These are phyloP conservation scores for Coprinopsis marcescibilis DNA, from an alignment of 768 basidiomycete species.

Conservation along the genomic window DNA sequence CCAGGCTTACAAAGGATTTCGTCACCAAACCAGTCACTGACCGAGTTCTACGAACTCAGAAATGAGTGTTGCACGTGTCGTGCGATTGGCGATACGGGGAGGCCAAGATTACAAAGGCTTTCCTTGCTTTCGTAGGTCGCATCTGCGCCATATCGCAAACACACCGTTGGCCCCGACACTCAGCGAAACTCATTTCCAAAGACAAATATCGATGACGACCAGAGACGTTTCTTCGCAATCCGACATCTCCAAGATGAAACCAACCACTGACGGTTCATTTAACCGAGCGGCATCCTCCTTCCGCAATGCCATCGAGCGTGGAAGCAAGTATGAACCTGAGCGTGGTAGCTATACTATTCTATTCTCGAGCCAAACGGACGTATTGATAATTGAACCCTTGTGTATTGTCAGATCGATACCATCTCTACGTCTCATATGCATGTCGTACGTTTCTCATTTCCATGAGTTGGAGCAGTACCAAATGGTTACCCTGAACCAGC, in stretches of 20 bases:
- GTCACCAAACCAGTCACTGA: not conserved
- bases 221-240: conserved; percentile 32
- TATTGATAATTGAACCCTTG: conserved; percentile 1
- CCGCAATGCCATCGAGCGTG: conserved; percentile 42
- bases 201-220: conserved; percentile 21
- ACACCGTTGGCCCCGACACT: not conserved
- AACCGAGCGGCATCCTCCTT: conserved; percentile 45
- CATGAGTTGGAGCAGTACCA: not conserved
- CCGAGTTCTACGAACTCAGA: conserved; percentile 8
- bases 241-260: conserved; percentile 51
- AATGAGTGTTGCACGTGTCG: not conserved
- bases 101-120: too few species aligned
- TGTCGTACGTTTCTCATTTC: conserved; percentile 54
- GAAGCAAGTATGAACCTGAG: conserved; percentile 53
- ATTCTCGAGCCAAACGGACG: not conserved
- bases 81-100: too few species aligned
- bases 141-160: too few species aligned
- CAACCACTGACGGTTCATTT: conserved; percentile 61
- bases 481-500: conserved; percentile 35
- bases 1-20: conserved; percentile 3
- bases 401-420: conserved; percentile 70
- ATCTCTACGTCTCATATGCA: conserved; percentile 82
- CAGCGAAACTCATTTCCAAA: not conserved
- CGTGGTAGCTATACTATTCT: conserved; percentile 42
- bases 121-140: too few species aligned